Conservation (phyloP, 352 stramenopile genomes). For the Pythium aristosporum region DNA sequence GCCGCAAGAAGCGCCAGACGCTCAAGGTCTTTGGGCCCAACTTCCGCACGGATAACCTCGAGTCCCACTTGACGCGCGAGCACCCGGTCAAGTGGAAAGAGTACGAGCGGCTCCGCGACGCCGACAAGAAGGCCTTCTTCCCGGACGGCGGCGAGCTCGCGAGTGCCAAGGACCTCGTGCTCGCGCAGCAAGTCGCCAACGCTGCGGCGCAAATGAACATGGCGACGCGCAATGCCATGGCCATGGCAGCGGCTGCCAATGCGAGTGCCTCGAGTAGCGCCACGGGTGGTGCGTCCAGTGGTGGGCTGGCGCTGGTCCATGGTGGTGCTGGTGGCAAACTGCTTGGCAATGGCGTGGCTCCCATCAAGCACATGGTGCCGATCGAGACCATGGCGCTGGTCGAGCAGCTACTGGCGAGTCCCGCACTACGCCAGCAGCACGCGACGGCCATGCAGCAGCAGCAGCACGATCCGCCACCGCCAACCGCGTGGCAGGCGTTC, state of each 20-base stretch:
- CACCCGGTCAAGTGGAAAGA: slow-evolving; percentile 48
- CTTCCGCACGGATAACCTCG: slow-evolving; percentile 58
- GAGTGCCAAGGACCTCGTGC: slow-evolving; percentile 32
- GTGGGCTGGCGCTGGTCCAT: neutral
- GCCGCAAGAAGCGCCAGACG: slow-evolving; percentile 57
- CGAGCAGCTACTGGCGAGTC: slow-evolving; percentile 37
- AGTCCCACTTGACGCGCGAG: slow-evolving; percentile 51
- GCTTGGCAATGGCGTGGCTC: neutral
- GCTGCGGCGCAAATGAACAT: slow-evolving; percentile 15
- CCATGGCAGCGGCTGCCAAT: neutral
- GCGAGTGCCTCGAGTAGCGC: neutral
- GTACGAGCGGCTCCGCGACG: slow-evolving; percentile 47
- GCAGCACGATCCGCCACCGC: neutral
- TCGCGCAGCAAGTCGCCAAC: slow-evolving; percentile 21
- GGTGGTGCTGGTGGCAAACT: no score
- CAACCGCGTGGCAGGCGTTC: slow-evolving; percentile 32
- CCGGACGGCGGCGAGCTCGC: slow-evolving; percentile 25
- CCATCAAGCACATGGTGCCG: slow-evolving; percentile 31
- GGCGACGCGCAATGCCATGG: slow-evolving; percentile 5
- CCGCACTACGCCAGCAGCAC: slow-evolving; percentile 17
- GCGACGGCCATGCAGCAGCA: slow-evolving; percentile 12
- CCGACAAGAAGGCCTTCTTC: slow-evolving; percentile 49
- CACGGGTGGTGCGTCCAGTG: neutral
- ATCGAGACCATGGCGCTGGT: slow-evolving; percentile 40
- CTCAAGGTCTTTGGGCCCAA: slow-evolving; percentile 59